Percentiles rank a stretch among this genome's conserved stretches.
Conservation (phyloP, 208 protist genomes). For the Trypanosomatidae sp. region DNA sequence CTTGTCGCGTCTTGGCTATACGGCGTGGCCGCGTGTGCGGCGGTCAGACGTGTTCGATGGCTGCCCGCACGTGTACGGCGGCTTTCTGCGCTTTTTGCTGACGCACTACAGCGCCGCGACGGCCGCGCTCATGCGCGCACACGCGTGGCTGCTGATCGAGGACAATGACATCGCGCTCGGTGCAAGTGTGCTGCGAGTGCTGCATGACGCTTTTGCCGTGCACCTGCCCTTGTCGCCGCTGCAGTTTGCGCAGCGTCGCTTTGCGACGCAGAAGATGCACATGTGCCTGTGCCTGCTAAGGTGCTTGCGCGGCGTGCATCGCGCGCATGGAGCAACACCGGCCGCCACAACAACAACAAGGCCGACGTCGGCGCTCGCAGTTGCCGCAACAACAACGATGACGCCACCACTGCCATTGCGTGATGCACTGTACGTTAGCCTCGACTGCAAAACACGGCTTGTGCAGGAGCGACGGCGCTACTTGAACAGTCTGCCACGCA, state of each 20-base stretch:
- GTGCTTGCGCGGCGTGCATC: too few species aligned
- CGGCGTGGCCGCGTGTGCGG: slow-evolving; percentile 11
- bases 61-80: slow-evolving; percentile 17
- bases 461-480: too few species aligned
- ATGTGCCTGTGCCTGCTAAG: slow-evolving; percentile 21
- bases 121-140: slow-evolving; percentile 9
- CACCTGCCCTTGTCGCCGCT: slow-evolving; percentile 6
- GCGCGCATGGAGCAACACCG: not conserved
- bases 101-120: slow-evolving; percentile 12
- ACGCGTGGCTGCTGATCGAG: slow-evolving; percentile 41
- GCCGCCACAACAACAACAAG: not conserved
- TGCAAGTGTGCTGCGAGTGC: slow-evolving; percentile 9
- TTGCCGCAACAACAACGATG: too few species aligned
- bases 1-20: slow-evolving; percentile 28
- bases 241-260: slow-evolving; percentile 21
- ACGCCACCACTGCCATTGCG: too few species aligned
- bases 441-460: too few species aligned
- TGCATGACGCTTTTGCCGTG: slow-evolving; percentile 6
- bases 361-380: too few species aligned
- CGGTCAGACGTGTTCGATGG: slow-evolving; percentile 28
- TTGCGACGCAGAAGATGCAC: slow-evolving; percentile 17
- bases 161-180: slow-evolving; percentile 11
- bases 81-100: slow-evolving; percentile 31
- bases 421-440: too few species aligned
- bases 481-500: too few species aligned